phyloP scores from a whole-genome alignment of 148 eudicot species.

The Persicaria tinctoria region DNA sequence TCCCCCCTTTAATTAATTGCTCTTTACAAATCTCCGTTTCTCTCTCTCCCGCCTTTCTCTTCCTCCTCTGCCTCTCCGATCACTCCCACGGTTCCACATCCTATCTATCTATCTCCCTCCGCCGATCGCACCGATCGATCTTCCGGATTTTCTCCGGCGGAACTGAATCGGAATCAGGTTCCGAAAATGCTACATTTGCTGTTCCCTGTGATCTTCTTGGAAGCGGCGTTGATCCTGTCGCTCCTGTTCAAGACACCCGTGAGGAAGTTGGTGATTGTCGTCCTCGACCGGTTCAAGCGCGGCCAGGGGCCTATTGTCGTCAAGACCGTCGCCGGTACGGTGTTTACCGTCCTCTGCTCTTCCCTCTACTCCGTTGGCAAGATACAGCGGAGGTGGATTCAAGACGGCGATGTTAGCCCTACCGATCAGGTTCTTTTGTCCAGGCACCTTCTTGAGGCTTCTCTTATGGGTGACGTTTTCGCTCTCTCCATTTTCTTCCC shows the following conservation, averaged over 20 bases:
- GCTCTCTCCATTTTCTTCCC: neutral
- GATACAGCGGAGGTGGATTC: slow-evolving; percentile 41
- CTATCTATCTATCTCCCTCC: neutral
- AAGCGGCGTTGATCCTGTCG: slow-evolving; percentile 45
- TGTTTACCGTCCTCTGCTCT: slow-evolving; percentile 44
- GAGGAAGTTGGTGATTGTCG: slow-evolving; percentile 52
- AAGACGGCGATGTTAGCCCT: slow-evolving; percentile 47
- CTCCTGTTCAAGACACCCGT: slow-evolving; percentile 71
- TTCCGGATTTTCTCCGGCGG: neutral
- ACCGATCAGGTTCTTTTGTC: slow-evolving; percentile 73
- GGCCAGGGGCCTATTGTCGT: slow-evolving; percentile 76
- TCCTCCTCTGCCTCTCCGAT: neutral
- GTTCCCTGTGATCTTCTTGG: slow-evolving; percentile 37
- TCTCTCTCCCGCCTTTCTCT: slow-evolving; percentile 13
- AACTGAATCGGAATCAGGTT: neutral
- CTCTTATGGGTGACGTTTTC: slow-evolving; percentile 65
- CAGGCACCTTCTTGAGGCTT: slow-evolving; percentile 60
- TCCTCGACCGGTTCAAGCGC: slow-evolving; percentile 58
- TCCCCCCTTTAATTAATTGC: neutral
- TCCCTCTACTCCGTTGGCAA: slow-evolving; percentile 32
- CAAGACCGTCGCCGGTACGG: slow-evolving; percentile 56
- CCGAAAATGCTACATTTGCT: slow-evolving; percentile 49
- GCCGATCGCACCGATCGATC: neutral
- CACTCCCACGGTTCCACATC: neutral
- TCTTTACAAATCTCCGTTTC: slow-evolving; percentile 9